A percentile compares a stretch with the other conserved stretches of the same genome.
Conservation (phyloP, 495 filamentous ascomycete species). For the Neurospora tetraspora region DNA sequence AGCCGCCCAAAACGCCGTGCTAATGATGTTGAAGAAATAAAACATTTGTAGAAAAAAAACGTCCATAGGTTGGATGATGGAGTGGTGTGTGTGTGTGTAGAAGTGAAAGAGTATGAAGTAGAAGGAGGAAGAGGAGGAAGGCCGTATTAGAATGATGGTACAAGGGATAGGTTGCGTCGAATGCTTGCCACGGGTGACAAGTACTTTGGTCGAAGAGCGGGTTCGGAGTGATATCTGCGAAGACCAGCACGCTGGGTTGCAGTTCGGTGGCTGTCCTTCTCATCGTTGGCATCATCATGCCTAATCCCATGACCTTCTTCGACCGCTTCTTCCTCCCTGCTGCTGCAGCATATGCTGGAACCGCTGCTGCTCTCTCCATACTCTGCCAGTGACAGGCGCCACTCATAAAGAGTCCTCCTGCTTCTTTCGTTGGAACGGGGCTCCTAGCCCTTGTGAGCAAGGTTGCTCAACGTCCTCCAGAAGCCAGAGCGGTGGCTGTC, state of each 20-base stretch:
- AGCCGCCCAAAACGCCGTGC: background rate
- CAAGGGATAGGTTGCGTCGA: background rate
- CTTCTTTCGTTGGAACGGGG: background rate
- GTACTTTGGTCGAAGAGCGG: background rate
- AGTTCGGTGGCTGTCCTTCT: background rate
- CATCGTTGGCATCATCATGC: background rate
- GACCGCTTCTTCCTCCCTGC: background rate
- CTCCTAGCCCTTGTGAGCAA: slow-evolving; percentile 2
- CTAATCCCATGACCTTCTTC: background rate
- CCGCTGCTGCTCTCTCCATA: background rate
- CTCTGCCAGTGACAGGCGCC: background rate
- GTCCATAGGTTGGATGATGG: background rate
- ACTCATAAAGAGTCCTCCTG: background rate
- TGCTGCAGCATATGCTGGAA: background rate
- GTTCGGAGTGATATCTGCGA: background rate
- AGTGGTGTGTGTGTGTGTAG: background rate
- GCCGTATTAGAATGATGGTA: background rate
- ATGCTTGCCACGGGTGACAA: background rate
- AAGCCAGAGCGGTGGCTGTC: slow-evolving; percentile 17
- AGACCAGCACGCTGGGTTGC: background rate
- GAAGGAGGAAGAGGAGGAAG: background rate
- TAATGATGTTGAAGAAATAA: background rate
- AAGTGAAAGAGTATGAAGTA: background rate
- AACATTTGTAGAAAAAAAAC: background rate
- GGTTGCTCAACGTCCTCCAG: slow-evolving; percentile 16